phyloP scores from a whole-genome alignment of 768 basidiomycete genomes.

The Suillus subaureus region DNA sequence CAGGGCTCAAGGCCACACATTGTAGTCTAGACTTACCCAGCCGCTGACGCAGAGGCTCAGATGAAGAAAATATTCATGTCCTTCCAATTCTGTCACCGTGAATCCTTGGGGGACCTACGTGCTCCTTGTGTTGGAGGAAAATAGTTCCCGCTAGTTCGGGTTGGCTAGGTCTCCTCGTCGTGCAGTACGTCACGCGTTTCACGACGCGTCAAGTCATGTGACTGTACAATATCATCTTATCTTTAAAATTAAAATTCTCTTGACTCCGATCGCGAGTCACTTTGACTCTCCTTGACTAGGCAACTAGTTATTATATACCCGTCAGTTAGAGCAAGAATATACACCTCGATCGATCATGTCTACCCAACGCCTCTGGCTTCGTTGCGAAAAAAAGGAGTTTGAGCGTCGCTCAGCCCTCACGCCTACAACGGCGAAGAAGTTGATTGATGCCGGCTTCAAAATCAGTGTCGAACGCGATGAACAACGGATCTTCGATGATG shows the following conservation, averaged over 20 bases:
- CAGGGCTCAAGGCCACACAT: slow-evolving; percentile 65
- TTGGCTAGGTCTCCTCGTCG: background rate
- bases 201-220: slow-evolving; percentile 4
- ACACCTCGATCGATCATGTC: slow-evolving; percentile 41
- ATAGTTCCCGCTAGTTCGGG: background rate
- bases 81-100: too few species aligned
- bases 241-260: background rate
- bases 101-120: too few species aligned
- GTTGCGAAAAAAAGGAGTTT: slow-evolving; percentile 96
- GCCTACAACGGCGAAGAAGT: slow-evolving; percentile 84
- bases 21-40: background rate
- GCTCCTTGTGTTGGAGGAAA: too few species aligned
- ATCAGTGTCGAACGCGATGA: slow-evolving; percentile 92
- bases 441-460: slow-evolving; percentile 88
- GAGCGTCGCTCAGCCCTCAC: slow-evolving; percentile 93
- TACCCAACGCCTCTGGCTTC: slow-evolving; percentile 76
- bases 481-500: slow-evolving; percentile 92
- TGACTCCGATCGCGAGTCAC: background rate
- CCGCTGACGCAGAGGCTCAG: background rate
- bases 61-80: too few species aligned
- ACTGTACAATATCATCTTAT: background rate
- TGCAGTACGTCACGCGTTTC: background rate
- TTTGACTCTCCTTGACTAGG: background rate
- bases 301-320: background rate
- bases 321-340: background rate